Percentiles rank a stretch among this genome's conserved stretches.
These are phyloP conservation scores for Coemansia sp. DNA, from an alignment of 192 early-diverging fungal genomes.

Conservation along the genomic window DNA sequence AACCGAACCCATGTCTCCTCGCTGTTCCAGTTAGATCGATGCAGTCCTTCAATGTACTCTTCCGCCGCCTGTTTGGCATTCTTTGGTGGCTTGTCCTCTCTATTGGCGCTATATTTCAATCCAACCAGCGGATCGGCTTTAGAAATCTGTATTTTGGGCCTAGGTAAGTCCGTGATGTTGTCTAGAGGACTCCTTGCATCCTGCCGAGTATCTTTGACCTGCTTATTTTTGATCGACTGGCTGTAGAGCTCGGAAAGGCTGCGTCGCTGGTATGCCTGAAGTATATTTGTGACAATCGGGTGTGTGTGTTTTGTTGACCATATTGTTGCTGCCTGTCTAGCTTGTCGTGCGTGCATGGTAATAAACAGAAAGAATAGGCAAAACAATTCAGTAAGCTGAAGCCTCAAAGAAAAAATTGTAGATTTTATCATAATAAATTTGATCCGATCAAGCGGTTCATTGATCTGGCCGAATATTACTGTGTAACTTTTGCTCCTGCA, in stretches of 20 bases:
- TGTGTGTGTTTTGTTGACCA: not conserved
- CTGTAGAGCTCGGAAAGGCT: slow-evolving; percentile 34
- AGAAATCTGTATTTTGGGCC: not conserved
- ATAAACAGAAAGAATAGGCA: not conserved
- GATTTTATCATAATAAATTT: no score
- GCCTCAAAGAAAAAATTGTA: no score
- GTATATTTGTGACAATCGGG: not conserved
- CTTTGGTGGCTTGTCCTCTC: not conserved
- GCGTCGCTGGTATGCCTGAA: slow-evolving; percentile 8
- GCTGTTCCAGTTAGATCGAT: slow-evolving; percentile 21
- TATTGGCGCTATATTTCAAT: no score
- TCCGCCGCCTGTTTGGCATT: slow-evolving; percentile 10
- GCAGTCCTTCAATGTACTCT: slow-evolving; percentile 17
- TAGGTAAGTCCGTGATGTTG: not conserved
- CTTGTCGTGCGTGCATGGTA: slow-evolving; percentile 9
- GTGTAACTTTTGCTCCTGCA: no score
- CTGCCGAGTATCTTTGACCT: slow-evolving; percentile 1
- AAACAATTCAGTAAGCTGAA: not conserved
- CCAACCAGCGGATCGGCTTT: no score
- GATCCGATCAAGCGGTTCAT: no score
- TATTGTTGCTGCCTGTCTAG: not conserved
- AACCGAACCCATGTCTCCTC: slow-evolving; percentile 39
- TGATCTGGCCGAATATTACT: no score
- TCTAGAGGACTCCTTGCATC: not conserved
- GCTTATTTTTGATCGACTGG: slow-evolving; percentile 5